Evolutionary conservation across 148 eudicot genomes (phyloP).

Genomic region (Vaccinium corymbosum): DNA sequence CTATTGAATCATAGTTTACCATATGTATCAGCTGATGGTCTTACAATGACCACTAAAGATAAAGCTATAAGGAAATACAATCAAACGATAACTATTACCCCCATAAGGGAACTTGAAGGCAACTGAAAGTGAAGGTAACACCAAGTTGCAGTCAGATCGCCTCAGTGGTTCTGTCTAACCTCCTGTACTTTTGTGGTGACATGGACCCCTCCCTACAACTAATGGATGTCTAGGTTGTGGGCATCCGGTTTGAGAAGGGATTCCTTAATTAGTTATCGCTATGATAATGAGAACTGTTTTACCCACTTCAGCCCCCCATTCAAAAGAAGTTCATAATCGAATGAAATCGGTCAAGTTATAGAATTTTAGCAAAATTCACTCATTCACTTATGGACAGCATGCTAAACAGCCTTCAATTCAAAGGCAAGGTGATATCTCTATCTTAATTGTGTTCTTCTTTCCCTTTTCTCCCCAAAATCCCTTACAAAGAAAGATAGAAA

Average conservation of each 20-base stretch:
- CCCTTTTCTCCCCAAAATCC: background rate
- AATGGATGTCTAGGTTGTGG: too few species aligned
- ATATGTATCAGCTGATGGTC: background rate
- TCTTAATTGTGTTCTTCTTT: background rate
- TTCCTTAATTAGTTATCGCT: too few species aligned
- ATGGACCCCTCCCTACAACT: too few species aligned
- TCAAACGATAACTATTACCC: background rate
- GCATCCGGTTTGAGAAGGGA: too few species aligned
- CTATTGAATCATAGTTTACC: background rate
- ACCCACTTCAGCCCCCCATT: too few species aligned
- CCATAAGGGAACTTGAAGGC: background rate
- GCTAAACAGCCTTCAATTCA: background rate
- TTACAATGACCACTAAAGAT: background rate
- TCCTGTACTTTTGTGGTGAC: background rate
- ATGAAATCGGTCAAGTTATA: background rate
- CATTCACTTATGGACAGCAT: background rate
- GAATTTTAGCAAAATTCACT: background rate
- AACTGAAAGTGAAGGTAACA: constrained; percentile 1
- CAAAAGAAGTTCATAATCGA: too few species aligned
- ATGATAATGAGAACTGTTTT: too few species aligned
- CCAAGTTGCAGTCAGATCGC: background rate
- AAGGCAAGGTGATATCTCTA: background rate
- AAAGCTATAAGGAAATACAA: background rate
- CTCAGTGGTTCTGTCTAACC: background rate
- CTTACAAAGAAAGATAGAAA: background rate